A percentile compares a stretch with the other conserved stretches of the same genome.
Evolutionary conservation across 164 flowering plant species (phyloP).

Genomic region (Macadamia integrifolia): DNA sequence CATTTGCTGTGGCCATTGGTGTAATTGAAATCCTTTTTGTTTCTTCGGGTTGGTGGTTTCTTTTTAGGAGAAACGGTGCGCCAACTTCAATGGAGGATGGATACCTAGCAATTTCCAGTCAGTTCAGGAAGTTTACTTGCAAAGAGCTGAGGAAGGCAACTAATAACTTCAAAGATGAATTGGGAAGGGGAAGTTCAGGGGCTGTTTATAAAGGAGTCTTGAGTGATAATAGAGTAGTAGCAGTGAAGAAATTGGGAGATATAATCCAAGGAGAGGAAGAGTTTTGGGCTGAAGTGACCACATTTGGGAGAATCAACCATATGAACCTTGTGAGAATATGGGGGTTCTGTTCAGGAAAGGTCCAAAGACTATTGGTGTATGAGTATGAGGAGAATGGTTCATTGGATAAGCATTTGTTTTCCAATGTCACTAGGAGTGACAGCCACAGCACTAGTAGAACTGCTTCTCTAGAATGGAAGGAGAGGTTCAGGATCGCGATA

Average conservation of each 20-base stretch:
- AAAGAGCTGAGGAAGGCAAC: conserved; percentile 24
- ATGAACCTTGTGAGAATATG: conserved; percentile 30
- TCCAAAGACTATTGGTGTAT: conserved; percentile 26
- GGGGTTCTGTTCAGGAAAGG: conserved; percentile 28
- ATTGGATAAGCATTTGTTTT: conserved; percentile 16
- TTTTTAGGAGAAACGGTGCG: background rate
- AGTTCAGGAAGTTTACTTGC: conserved; percentile 10
- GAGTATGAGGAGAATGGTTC: conserved; percentile 34
- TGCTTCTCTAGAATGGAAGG: conserved; percentile 3
- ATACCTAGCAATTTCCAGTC: too few species aligned
- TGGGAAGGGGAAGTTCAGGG: conserved; percentile 25
- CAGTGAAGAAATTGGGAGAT: conserved; percentile 19
- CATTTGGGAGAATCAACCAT: conserved; percentile 27
- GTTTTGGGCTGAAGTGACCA: conserved; percentile 23
- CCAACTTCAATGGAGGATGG: background rate
- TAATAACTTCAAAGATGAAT: conserved; percentile 12
- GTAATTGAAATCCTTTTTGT: conserved; percentile 12
- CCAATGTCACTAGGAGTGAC: conserved; percentile 5
- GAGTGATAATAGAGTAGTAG: conserved; percentile 10
- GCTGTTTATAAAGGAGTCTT: conserved; percentile 24
- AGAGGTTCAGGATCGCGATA: conserved; percentile 14
- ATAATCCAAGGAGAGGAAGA: conserved; percentile 23
- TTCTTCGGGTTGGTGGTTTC: conserved; percentile 9
- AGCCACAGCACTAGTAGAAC: background rate
- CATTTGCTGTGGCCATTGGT: conserved; percentile 13